phyloP scores from a whole-genome alignment of 129 eudicot species.

The Helianthus annuus region HanXRQr2.0-SUNRISE NC_035444.2:12059793-12060292 shows the following conservation, averaged over 20 bases:
- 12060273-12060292: no score
- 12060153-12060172: no score
- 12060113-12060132: no score
- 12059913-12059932: not conserved
- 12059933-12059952: not conserved
- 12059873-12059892: constrained; percentile 30
- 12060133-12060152: not conserved
- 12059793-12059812: not conserved
- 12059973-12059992: constrained; percentile 37
- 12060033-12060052: not conserved
- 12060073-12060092: no score
- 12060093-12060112: no score
- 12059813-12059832: constrained; percentile 23
- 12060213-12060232: no score
- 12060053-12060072: not conserved
- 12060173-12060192: no score
- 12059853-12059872: constrained; percentile 31
- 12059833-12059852: constrained; percentile 42
- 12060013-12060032: constrained; percentile 28
- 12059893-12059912: constrained; percentile 28
- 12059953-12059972: constrained; percentile 25
- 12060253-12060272: no score
- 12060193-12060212: no score
- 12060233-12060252: no score
- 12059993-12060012: constrained; percentile 27